Base-by-base conservation (phyloP, 768 basidiomycete species). In the Hygrophorus russula region DNA sequence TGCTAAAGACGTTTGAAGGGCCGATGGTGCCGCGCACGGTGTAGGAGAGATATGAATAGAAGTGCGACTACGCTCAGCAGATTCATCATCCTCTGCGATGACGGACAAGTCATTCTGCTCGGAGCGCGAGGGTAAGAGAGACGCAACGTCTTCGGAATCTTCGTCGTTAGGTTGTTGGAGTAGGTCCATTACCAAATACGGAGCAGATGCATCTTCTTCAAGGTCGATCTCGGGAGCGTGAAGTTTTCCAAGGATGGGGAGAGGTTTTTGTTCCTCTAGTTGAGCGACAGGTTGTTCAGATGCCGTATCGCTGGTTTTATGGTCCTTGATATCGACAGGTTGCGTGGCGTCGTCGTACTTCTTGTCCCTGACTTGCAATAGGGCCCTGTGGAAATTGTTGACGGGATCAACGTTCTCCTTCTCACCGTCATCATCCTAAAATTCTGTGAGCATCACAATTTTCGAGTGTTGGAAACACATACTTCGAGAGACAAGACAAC, bases 51-150 rank as follows among this genome's bases (percentile, higher is more conserved):
- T 36, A 30, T 40, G 52, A 1, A 60, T 55, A 6, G 61, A 65
- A 2, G 30, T 42, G 29, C 53, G 55, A 46, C 56, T 68, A 10
- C 58, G 56, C 43, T 83, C 79, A 3, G 58, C 57, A 2, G 63
- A 64, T 51, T 83, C 78, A 38, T 87, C 83, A 41, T 75, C 82
- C 60, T 85, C 83, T 0, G 71, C 76, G 43, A 85, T 84, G 42
- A 81, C 68, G 20, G 82, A 86, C 29, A 87, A 59, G 40, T 78
- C 73, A 34, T 67, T 69, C 30, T 57, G 63, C 28, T 64, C 58
- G 12, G 31, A 27, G 17, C 14, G 19, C 5, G 39, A 19, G 5
- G 35, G 36, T 31, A 24, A n/a, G n/a, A 35, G 48, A 14, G 38
- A 32, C 19, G 17, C 14, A 18, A 29, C 8, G 9, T 36, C 20